Base-by-base conservation (phyloP, 2,329 filamentous ascomycete genomes). In the Sarocladium kiliense region DNA sequence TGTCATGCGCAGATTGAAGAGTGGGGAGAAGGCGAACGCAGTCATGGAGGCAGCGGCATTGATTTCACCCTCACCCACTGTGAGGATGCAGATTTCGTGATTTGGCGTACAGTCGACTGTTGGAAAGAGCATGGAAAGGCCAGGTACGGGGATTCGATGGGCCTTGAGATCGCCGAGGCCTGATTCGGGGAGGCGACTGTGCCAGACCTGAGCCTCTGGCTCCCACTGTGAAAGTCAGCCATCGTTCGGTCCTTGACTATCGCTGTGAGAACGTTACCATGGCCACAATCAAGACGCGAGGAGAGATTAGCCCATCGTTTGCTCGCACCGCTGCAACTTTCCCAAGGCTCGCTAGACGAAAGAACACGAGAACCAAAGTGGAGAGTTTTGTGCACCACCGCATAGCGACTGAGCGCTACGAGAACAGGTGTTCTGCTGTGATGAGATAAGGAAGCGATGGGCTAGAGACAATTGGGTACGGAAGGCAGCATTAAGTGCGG, bases 31-130 rank as follows among this genome's bases (percentile, higher is more conserved):
- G n/a, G 81, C 73, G 10, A 91, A 74, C 0, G 87, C 81, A 47
- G 78, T 78, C 58, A 88, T 77, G 0, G 85, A 85, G 6, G 79
- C 71, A 0, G 88, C 88, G 0, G 88, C 86, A 65, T 91, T 92
- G 73, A 91, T 89, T 69, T 90, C 87, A 10, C 78, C 76, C 66
- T 87, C 85, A 55, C 87, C 87, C 1, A 84, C 82, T 9, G 83
- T 82, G 45, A 89, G 62, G 64, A 91, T 87, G 69, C 88, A 91
- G 49, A 91, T 72, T 2, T 77, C 74, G 27, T 78, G 74, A 60
- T 84, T 71, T 11, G 71, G 69, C 0, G 81, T 85, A 68, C 88
- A 92, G 66, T 86, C 81, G 0, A 84, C 78, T 18, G 80, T 70
- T 0, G 86, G 86, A 64, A 80, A 89, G 2, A 86, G 68, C 63